Percentiles rank a stretch among this genome's conserved stretches.
Conservation (phyloP, 2,329 filamentous ascomycete species). For the Verticillium dahliae region DNA sequence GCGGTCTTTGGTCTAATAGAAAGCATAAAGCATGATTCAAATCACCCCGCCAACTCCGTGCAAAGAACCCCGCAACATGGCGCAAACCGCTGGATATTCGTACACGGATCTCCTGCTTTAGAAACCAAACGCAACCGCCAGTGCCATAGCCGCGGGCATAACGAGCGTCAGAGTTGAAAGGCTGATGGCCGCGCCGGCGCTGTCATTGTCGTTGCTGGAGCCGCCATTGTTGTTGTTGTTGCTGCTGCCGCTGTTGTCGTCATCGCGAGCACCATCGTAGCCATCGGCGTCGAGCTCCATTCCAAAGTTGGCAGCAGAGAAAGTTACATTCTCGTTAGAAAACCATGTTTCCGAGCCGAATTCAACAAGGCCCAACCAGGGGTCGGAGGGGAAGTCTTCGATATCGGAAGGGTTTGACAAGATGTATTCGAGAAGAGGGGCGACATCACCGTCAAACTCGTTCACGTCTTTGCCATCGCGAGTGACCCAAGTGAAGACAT, state of each 20-base stretch:
- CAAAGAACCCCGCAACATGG: background rate
- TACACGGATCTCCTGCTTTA: background rate
- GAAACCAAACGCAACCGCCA: background rate
- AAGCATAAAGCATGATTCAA: background rate
- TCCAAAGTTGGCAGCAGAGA: slow-evolving; percentile 18
- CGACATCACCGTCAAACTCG: slow-evolving; percentile 20
- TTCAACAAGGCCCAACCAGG: slow-evolving; percentile 20
- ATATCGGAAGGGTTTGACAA: slow-evolving; percentile 17
- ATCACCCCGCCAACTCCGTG: background rate
- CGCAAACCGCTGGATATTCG: background rate
- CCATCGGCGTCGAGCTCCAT: slow-evolving; percentile 14
- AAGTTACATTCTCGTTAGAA: slow-evolving; percentile 20
- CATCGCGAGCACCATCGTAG: background rate
- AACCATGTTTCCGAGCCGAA: slow-evolving; percentile 24
- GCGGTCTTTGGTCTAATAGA: background rate
- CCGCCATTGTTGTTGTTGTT: background rate
- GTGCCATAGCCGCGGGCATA: background rate
- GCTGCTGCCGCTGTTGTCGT: background rate
- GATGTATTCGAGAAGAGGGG: slow-evolving; percentile 22
- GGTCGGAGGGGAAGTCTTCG: slow-evolving; percentile 14
- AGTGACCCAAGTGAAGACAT: slow-evolving; percentile 22
- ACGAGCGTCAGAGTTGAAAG: background rate
- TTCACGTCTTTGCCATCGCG: slow-evolving; percentile 14
- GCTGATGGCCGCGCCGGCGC: background rate
- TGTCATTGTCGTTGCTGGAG: background rate